phyloP scores from a whole-genome alignment of 108 stramenopile genomes.

The Skeletonema marinoi region DNA sequence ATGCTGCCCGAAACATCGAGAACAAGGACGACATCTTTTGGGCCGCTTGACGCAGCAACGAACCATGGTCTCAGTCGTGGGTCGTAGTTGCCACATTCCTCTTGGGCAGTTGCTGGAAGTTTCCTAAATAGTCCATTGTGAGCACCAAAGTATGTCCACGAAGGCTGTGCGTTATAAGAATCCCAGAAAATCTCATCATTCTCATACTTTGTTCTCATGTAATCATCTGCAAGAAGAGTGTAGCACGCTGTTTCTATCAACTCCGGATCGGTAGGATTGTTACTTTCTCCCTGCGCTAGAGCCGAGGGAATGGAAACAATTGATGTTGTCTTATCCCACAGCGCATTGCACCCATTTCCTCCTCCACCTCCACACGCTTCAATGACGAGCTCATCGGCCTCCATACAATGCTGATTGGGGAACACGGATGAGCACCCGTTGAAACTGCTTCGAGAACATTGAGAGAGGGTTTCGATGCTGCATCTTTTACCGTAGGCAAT shows the following conservation, averaged over 20 bases:
- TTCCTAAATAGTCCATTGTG: slow-evolving; percentile 47
- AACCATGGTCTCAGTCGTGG: slow-evolving; percentile 60
- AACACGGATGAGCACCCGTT: slow-evolving; percentile 4
- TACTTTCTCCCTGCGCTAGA: not conserved
- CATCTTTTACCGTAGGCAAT: slow-evolving; percentile 13
- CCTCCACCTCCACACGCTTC: not conserved
- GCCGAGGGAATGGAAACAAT: slow-evolving; percentile 8
- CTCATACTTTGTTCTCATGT: slow-evolving; percentile 22
- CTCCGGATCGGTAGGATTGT: not conserved
- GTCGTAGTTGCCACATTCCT: slow-evolving; percentile 39
- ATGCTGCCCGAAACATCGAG: slow-evolving; percentile 62
- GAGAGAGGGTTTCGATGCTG: not conserved
- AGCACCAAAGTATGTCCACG: slow-evolving; percentile 42
- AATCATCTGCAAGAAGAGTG: slow-evolving; percentile 13
- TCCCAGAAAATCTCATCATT: slow-evolving; percentile 15
- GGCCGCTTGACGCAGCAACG: slow-evolving; percentile 58
- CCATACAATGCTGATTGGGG: slow-evolving; percentile 25
- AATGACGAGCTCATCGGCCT: slow-evolving; percentile 2
- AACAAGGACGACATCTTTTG: slow-evolving; percentile 68
- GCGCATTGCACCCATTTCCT: slow-evolving; percentile 1
- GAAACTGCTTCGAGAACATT: slow-evolving; percentile 2
- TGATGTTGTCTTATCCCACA: slow-evolving; percentile 13
- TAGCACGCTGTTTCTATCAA: slow-evolving; percentile 26
- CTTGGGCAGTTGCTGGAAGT: slow-evolving; percentile 27
- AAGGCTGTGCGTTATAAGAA: slow-evolving; percentile 4